These are phyloP conservation scores for Candida morakotiae DNA, from an alignment of 805 yeast species.

Conservation along the genomic window DNA sequence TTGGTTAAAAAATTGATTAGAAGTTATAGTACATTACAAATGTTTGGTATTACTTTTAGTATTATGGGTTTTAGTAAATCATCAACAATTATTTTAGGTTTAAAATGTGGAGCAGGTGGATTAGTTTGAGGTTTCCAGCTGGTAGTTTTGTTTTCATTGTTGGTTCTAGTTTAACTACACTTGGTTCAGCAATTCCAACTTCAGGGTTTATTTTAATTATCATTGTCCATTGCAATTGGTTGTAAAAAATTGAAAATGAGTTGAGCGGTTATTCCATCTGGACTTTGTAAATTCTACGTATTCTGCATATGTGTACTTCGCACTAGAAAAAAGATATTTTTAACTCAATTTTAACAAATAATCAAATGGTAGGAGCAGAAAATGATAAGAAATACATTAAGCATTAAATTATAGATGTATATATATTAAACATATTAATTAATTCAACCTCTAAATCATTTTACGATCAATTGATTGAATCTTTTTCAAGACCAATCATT, in stretches of 20 bases:
- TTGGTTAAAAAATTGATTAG: slow-evolving; percentile 67
- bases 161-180: slow-evolving; percentile 58
- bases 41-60: slow-evolving; percentile 64
- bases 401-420: too few species aligned
- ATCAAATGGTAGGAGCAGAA: too few species aligned
- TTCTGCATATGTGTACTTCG: too few species aligned
- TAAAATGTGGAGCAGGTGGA: slow-evolving; percentile 58
- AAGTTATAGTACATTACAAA: slow-evolving; percentile 54
- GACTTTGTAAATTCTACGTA: slow-evolving; percentile 58
- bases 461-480: too few species aligned
- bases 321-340: too few species aligned
- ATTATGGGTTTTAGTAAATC: slow-evolving; percentile 69
- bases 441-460: too few species aligned
- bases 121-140: slow-evolving; percentile 70
- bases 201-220: slow-evolving; percentile 59
- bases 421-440: too few species aligned
- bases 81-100: slow-evolving; percentile 46
- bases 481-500: too few species aligned
- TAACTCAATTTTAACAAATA: too few species aligned
- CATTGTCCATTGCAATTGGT: slow-evolving; percentile 52
- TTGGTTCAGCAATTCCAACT: slow-evolving; percentile 66
- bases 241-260: slow-evolving; percentile 51
- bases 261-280: slow-evolving; percentile 63
- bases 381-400: too few species aligned
- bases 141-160: slow-evolving; percentile 48